These are phyloP conservation scores for Aspergillus pseudonomiae DNA, from an alignment of 2,329 filamentous ascomycete genomes.

Conservation along the genomic window DNA sequence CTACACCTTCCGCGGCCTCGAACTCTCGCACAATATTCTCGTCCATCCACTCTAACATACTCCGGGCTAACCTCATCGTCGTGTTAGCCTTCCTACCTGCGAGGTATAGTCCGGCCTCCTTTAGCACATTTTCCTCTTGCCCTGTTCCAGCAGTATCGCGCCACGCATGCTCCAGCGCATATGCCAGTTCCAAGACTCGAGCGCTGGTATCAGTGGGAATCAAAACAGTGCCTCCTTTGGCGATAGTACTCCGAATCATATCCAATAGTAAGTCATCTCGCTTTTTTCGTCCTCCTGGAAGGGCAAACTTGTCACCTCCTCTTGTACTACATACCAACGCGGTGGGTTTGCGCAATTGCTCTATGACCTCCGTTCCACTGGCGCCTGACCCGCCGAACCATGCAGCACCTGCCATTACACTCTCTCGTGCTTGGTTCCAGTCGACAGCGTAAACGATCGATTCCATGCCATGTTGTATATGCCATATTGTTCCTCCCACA, in stretches of 20 bases:
- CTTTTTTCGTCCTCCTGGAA: slow-evolving; percentile 73
- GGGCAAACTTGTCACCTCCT: slow-evolving; percentile 71
- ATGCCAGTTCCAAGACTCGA: slow-evolving; percentile 88
- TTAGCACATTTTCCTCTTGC: slow-evolving; percentile 55
- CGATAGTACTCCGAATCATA: slow-evolving; percentile 76
- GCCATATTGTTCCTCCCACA: slow-evolving; percentile 96
- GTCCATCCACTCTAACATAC: slow-evolving; percentile 99
- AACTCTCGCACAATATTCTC: slow-evolving; percentile 92
- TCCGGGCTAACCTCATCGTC: slow-evolving; percentile 86
- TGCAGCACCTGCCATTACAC: slow-evolving; percentile 88
- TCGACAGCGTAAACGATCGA: slow-evolving; percentile 97
- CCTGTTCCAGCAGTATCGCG: slow-evolving; percentile 61
- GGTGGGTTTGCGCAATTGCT: slow-evolving; percentile 89
- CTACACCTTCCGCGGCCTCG: slow-evolving; percentile 61
- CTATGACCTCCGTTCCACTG: slow-evolving; percentile 86
- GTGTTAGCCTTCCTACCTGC: slow-evolving; percentile 85
- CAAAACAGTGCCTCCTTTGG: slow-evolving; percentile 83
- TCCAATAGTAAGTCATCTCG: slow-evolving; percentile 84
- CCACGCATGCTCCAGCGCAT: slow-evolving; percentile 92
- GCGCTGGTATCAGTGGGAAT: slow-evolving; percentile 95
- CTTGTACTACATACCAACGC: slow-evolving; percentile 90
- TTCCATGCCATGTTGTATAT: slow-evolving; percentile 94
- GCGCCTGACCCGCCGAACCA: slow-evolving; percentile 84
- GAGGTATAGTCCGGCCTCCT: slow-evolving; percentile 68
- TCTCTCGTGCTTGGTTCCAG: slow-evolving; percentile 97